Base-by-base conservation (phyloP, 352 stramenopile genomes). In the Phytophthora cactorum region DNA sequence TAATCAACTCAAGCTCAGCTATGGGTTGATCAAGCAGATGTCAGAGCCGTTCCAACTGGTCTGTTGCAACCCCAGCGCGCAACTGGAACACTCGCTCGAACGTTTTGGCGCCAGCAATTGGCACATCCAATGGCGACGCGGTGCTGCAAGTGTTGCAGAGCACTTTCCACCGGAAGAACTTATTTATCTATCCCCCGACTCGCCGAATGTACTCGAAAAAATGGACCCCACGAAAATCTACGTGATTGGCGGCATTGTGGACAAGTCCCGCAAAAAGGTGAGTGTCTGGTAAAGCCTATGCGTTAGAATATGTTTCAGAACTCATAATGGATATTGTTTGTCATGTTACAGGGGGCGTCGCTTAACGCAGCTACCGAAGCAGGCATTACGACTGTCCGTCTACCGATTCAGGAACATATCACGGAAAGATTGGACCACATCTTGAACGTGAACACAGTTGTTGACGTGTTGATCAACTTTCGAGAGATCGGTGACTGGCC, bases 1-100 rank as follows among this genome's bases (percentile, higher is more conserved):
- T 25, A 94, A 92, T n/a, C 86, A 94, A 59, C 41, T 94, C 28
- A 91, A 91, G 67, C 74, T 92, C 52, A 80, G 81, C 54, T 94
- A 94, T 50, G 86, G 84, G 10, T 60, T 59, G 3, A 61, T 91
- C 28, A 90, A 90, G 61, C 66, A 75, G 32, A 94, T 92, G 86
- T 28, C 51, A 9, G 70, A 81, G 45, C 86, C 82, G 11, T 92
- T 94, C 56, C 81, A 90, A 52, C 38, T 94, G 47, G 63, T 81
- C 45, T 70, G 90, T 0, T 82, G 84, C 63, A 79, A 91, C 52
- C 82, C 80, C 55, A 90, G 80, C 44, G 65, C 68, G 28, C 58
- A 73, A 52, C 60, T 94, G 28, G 57, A 68, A 22, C 58, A 76
- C 17, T 84, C 74, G n/a, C 73, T 94, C 5, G 70, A 75, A 45